phyloP scores from a whole-genome alignment of 192 early-diverging fungal genomes.

The Podila verticillata region DNA sequence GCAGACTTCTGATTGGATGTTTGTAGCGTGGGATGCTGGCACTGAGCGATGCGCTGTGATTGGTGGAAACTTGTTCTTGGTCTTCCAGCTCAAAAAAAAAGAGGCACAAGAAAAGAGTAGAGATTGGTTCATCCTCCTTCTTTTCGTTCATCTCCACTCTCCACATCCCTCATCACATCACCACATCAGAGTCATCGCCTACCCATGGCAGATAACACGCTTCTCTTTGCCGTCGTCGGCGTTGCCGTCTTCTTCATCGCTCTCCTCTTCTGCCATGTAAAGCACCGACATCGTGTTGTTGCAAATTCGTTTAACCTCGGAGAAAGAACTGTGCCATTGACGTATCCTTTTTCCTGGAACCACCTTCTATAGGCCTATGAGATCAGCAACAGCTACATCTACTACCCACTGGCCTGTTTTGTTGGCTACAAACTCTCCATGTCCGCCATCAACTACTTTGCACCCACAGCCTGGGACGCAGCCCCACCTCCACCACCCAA shows the following conservation, averaged over 20 bases:
- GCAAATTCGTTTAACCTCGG: background rate
- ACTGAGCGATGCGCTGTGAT: background rate
- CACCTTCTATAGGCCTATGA: slow-evolving; percentile 25
- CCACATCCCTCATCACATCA: background rate
- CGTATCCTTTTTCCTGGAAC: background rate
- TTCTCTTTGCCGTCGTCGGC: slow-evolving; percentile 21
- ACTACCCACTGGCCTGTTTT: slow-evolving; percentile 30
- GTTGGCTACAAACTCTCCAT: slow-evolving; percentile 32
- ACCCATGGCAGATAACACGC: slow-evolving; percentile 26
- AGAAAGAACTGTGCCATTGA: background rate
- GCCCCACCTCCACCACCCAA: slow-evolving; percentile 30
- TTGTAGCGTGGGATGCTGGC: background rate
- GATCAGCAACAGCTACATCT: slow-evolving; percentile 27
- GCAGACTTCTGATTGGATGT: background rate
- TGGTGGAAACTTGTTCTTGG: background rate
- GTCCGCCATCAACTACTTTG: slow-evolving; percentile 19
- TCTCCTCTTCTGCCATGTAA: slow-evolving; percentile 46
- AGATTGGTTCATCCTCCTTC: background rate
- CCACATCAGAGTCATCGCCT: no score
- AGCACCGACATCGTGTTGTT: background rate
- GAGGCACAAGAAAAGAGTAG: no score
- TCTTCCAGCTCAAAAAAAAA: background rate
- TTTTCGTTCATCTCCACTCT: background rate
- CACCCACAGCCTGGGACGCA: slow-evolving; percentile 36
- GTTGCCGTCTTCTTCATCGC: slow-evolving; percentile 27